Evolutionary conservation across 108 stramenopile species (phyloP).

Genomic region (Epithemia pelagica): DNA sequence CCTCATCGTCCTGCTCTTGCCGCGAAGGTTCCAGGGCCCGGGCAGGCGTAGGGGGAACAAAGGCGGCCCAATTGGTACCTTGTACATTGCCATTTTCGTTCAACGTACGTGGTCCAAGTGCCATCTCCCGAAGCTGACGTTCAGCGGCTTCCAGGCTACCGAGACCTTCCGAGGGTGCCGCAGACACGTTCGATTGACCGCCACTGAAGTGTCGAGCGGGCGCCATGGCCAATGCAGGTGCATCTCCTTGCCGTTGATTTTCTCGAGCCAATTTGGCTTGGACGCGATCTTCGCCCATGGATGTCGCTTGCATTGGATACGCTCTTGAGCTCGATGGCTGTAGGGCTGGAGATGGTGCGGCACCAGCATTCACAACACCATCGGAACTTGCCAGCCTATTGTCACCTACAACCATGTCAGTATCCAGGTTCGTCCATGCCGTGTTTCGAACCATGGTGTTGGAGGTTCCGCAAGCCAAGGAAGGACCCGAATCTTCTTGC

Average conservation of each 20-base stretch:
- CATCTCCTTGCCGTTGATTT: background rate
- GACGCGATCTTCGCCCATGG: background rate
- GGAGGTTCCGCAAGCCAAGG: background rate
- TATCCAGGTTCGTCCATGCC: background rate
- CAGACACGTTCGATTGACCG: background rate
- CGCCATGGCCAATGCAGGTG: background rate
- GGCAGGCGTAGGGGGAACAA: background rate
- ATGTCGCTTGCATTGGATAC: background rate
- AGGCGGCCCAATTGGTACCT: background rate
- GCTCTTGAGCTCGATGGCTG: background rate
- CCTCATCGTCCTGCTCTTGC: background rate
- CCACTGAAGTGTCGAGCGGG: background rate
- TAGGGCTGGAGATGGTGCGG: background rate
- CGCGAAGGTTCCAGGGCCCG: background rate
- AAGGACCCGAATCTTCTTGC: background rate
- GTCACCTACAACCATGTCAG: background rate
- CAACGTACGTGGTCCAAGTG: background rate
- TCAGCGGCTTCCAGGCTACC: background rate
- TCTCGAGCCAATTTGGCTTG: background rate
- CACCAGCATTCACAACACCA: no score
- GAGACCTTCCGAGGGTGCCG: no score
- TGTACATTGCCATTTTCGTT: background rate
- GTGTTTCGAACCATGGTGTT: background rate
- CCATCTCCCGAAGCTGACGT: no score
- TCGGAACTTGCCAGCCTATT: no score